phyloP scores from a whole-genome alignment of 805 yeast species.

The Kockiozyma suomiensis region DNA sequence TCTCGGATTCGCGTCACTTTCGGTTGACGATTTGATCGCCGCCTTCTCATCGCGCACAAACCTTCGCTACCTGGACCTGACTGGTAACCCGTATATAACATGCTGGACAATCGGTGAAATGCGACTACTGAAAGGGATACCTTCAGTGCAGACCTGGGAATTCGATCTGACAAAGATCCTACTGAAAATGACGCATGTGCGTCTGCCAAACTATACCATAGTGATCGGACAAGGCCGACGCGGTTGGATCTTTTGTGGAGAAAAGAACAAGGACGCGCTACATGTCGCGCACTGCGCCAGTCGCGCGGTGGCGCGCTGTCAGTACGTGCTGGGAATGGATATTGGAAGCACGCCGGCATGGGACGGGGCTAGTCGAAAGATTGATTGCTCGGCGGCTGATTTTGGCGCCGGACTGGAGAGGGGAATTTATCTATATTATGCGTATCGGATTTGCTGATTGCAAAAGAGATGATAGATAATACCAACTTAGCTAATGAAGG shows the following conservation, averaged over 20 bases:
- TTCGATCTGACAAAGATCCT: constrained; percentile 44
- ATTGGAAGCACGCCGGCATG: constrained; percentile 38
- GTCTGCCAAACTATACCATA: constrained; percentile 44
- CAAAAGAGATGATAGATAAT: too few relatives aligned
- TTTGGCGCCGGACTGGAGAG: constrained; percentile 40
- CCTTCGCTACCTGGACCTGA: constrained; percentile 64
- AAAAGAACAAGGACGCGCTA: constrained; percentile 9
- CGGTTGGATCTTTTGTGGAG: constrained; percentile 66
- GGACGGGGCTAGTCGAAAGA: constrained; percentile 42
- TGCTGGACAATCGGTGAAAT: constrained; percentile 61
- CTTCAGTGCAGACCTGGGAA: constrained; percentile 65
- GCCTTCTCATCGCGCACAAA: constrained; percentile 35
- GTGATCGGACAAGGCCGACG: constrained; percentile 65
- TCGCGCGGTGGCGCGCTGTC: constrained; percentile 2
- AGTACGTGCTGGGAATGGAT: constrained; percentile 36
- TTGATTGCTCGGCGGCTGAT: constrained; percentile 43
- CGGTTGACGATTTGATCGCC: constrained; percentile 36
- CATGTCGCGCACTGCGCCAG: constrained; percentile 12
- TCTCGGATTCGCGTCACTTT: constrained; percentile 41
- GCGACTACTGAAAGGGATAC: constrained; percentile 50
- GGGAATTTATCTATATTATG: constrained; percentile 43
- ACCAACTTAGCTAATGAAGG: too few relatives aligned
- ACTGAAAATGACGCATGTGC: constrained; percentile 38
- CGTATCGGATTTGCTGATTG: constrained; percentile 32
- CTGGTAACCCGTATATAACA: constrained; percentile 62